Evolutionary conservation across 768 basidiomycete species (phyloP).

Genomic region (Hypholoma fasciculare): DNA sequence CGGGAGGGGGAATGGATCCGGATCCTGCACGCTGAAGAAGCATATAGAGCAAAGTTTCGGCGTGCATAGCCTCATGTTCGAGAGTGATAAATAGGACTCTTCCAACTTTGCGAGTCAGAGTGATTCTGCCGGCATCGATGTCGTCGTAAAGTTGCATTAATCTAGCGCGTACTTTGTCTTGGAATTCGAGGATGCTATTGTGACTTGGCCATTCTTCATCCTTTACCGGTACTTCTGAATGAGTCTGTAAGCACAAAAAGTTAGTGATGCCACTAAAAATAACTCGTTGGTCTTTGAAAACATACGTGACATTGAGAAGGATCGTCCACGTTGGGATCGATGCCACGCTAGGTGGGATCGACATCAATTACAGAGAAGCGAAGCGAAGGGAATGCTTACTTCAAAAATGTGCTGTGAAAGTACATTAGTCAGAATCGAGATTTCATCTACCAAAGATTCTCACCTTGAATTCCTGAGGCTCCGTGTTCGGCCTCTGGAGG

Average conservation of each 20-base stretch:
- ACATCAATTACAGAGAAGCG: background rate
- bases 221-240: conserved; percentile 81
- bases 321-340: conserved; percentile 94
- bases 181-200: conserved; percentile 70
- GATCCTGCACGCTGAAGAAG: conserved; percentile 78
- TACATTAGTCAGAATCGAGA: conserved; percentile 11
- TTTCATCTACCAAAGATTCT: conserved; percentile 6
- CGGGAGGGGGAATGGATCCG: conserved; percentile 77
- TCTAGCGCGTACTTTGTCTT: conserved; percentile 73
- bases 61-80: conserved; percentile 89
- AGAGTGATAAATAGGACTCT: conserved; percentile 88
- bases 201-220: conserved; percentile 89
- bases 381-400: conserved; percentile 31
- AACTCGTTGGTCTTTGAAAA: background rate
- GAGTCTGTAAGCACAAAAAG: conserved; percentile 49
- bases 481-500: conserved; percentile 75
- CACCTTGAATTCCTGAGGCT: conserved; percentile 81
- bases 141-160: conserved; percentile 73
- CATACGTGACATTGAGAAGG: conserved; percentile 83
- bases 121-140: conserved; percentile 48
- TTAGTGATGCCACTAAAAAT: background rate
- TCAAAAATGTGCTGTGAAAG: conserved; percentile 68
- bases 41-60: conserved; percentile 96
- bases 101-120: conserved; percentile 64
- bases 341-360: conserved; percentile 65